Conservation (phyloP, 176 grass and related monocot genomes). For the Cymbopogon citratus region DNA sequence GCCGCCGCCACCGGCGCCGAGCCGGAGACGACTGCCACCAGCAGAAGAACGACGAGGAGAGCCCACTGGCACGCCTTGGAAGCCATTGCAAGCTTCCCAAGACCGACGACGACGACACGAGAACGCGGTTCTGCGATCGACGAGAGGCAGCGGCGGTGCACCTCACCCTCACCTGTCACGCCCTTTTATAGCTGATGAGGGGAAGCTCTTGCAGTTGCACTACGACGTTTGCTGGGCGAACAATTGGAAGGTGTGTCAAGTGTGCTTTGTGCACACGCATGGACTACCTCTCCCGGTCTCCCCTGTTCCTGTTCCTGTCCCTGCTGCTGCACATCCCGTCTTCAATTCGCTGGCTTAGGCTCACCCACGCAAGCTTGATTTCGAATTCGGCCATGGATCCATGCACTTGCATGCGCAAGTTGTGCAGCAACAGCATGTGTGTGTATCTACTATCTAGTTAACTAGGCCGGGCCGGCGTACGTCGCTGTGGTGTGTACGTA, state of each 20-base stretch:
- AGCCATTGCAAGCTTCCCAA: constrained; percentile 7
- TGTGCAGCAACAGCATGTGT: not conserved
- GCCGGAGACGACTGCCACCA: not conserved
- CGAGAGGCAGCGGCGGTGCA: not conserved
- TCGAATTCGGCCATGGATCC: not conserved
- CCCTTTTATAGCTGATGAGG: not conserved
- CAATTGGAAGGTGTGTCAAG: not conserved
- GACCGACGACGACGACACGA: not conserved
- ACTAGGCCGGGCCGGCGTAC: not conserved
- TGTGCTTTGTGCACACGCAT: constrained; percentile 9
- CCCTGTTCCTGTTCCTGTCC: too few relatives aligned
- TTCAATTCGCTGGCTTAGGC: not conserved
- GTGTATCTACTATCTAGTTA: not conserved
- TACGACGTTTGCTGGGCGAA: not conserved
- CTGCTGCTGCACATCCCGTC: not conserved
- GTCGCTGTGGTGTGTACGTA: constrained; percentile 3
- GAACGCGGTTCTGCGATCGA: not conserved
- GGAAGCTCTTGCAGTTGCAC: not conserved
- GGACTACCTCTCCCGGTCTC: not conserved
- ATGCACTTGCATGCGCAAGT: not conserved
- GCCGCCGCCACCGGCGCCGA: not conserved
- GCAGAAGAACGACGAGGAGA: not conserved
- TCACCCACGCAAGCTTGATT: not conserved
- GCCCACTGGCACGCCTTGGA: not conserved
- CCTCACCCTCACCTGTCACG: not conserved